Base-by-base conservation (phyloP, 1,139 yeast species). In the Candida sojae region DNA sequence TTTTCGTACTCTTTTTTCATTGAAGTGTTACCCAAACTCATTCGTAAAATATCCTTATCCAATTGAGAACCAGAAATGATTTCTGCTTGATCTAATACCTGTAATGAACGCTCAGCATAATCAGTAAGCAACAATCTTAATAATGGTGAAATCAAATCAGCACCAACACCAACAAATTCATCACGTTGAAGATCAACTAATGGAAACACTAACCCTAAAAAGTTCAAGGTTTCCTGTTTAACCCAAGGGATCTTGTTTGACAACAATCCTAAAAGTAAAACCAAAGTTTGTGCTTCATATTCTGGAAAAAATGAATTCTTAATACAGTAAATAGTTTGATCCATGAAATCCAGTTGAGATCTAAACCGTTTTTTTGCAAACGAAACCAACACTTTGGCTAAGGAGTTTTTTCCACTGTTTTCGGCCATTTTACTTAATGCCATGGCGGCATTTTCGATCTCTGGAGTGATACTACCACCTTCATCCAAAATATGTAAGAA, bases 141-240 rank as follows among this genome's bases (percentile, higher is more conserved):
- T 45, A 95, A 71, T 1, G 99, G 99, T 1, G 97, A 87, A 4
- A 95, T 88, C 48, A 93, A 73, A 62, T 93, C 99, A 0, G 99
- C 99, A 5, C 99, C 99, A 42, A 91, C 86, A 2, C 96, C 96
- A 37, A 82, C 77, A 62, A 91, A 91, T 57, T 88, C 96, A 13
- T 88, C 90, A 44, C 87, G 73, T 45, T 82, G 83, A 49, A 92
- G 73, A 61, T 93, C 93, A 10, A 92, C 84, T 50, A 80, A 71
- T 1, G 97, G 95, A 56, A 95, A 80, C 9, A 93, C 67, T 43
- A 83, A 80, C 55, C 87, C 86, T 55, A 95, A 73, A 3, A 91
- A 67, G 43, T 83, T 85, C 82, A 95, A 77, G 0, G 95, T 82
- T 64, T 93, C 97, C 11, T 77, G 62, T 55, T 88, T 87, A 10